phyloP scores from a whole-genome alignment of 2,329 filamentous ascomycete species.

The Colletotrichum costaricense region DNA sequence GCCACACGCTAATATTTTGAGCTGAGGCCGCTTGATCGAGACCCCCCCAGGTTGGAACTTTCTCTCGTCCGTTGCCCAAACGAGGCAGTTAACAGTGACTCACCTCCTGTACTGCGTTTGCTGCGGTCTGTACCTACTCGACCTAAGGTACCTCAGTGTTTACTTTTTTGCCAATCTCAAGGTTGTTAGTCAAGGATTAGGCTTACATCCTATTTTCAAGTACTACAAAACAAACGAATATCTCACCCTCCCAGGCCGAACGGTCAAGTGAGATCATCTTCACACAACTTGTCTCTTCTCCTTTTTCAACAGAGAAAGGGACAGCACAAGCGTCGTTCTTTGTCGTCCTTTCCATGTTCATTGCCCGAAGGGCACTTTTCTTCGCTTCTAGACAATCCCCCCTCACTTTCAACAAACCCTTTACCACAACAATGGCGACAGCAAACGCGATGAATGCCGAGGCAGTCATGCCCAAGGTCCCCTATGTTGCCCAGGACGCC shows the following conservation, averaged over 20 bases:
- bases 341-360: constrained; percentile 10
- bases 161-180: background rate
- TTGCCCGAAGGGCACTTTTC: constrained; percentile 18
- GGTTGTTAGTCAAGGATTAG: background rate
- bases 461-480: constrained; percentile 57
- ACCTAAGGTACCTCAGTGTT: background rate
- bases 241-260: background rate
- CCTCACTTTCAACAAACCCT: background rate
- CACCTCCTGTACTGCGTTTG: constrained; percentile 6
- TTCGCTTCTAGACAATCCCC: constrained; percentile 11
- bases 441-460: constrained; percentile 1
- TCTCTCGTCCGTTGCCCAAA: background rate
- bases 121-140: constrained; percentile 6
- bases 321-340: background rate
- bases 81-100: constrained; percentile 24
- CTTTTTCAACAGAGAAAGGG: background rate
- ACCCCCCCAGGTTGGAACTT: background rate
- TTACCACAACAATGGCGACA: constrained; percentile 18
- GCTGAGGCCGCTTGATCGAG: constrained; percentile 20
- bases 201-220: background rate
- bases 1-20: background rate
- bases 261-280: constrained; percentile 12
- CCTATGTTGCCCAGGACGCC: constrained; percentile 76
- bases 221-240: constrained; percentile 6
- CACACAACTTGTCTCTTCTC: background rate